phyloP scores from a whole-genome alignment of 116 monocot species.

The Zostera marina region DNA sequence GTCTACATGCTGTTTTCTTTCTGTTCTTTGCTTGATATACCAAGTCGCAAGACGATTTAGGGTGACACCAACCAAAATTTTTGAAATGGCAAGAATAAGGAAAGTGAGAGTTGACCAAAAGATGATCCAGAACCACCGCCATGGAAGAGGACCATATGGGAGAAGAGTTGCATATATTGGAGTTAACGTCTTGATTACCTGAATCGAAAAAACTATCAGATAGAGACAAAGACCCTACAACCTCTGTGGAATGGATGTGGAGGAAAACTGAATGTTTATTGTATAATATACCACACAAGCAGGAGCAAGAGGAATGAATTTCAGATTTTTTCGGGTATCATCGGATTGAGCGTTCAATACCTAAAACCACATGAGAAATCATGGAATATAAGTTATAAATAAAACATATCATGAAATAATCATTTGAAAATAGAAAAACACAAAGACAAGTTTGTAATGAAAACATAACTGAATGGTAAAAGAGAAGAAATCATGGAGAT shows the following conservation, averaged over 20 bases:
- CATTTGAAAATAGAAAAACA: background rate
- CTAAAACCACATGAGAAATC: constrained; percentile 15
- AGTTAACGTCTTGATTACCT: constrained; percentile 82
- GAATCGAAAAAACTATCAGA: background rate
- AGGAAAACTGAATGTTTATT: too few species aligned
- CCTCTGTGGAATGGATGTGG: too few species aligned
- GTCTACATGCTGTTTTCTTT: constrained; percentile 68
- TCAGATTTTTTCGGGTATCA: constrained; percentile 48
- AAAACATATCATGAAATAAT: too few species aligned
- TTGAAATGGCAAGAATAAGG: constrained; percentile 55
- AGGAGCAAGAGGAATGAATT: constrained; percentile 87
- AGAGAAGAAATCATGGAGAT: background rate
- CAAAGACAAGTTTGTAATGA: background rate
- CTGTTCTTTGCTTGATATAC: constrained; percentile 49
- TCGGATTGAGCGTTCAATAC: constrained; percentile 58
- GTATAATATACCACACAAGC: constrained; percentile 72
- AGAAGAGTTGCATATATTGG: constrained; percentile 72
- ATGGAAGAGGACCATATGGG: constrained; percentile 56
- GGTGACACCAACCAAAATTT: constrained; percentile 52
- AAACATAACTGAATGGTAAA: background rate
- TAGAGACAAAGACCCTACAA: background rate
- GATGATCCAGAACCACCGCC: constrained; percentile 68
- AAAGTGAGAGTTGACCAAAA: constrained; percentile 61
- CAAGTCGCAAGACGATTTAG: constrained; percentile 56
- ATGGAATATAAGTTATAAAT: too few species aligned